A percentile compares a stretch with the other conserved stretches of the same genome.
Evolutionary conservation across 306 rosid genomes (phyloP).

Genomic region (Rosa multiflora): DNA sequence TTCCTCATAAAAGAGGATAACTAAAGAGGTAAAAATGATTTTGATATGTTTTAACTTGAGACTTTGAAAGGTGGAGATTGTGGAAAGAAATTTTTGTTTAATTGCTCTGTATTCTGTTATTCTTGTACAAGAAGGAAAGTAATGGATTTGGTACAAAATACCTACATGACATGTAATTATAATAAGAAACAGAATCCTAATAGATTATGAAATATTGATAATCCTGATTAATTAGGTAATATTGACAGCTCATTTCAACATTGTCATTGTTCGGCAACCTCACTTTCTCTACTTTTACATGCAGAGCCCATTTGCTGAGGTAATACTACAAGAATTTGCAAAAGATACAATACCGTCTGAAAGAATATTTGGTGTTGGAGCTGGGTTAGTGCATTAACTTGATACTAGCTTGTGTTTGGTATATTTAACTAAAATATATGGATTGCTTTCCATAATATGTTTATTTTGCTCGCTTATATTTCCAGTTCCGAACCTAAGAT

Average conservation of each 20-base stretch:
- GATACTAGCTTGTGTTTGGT: background rate
- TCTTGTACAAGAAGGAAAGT: background rate
- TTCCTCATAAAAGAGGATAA: background rate
- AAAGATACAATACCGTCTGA: constrained; percentile 70
- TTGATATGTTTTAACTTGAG: background rate
- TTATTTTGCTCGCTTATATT: background rate
- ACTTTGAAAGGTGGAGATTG: too few relatives aligned
- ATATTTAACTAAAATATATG: background rate
- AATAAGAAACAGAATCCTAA: too few relatives aligned
- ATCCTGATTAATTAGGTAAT: too few relatives aligned
- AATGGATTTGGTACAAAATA: too few relatives aligned
- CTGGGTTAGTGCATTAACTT: constrained; percentile 55
- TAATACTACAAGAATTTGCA: constrained; percentile 72
- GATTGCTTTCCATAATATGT: background rate
- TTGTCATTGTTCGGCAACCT: constrained; percentile 8
- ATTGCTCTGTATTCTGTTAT: background rate
- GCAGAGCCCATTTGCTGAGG: constrained; percentile 81
- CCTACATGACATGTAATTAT: too few relatives aligned
- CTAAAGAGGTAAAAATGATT: background rate
- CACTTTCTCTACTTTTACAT: background rate
- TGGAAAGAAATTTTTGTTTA: background rate
- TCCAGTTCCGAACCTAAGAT: constrained; percentile 65
- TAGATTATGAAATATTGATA: too few relatives aligned
- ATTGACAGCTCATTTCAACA: too few relatives aligned
- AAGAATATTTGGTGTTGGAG: constrained; percentile 75